Conservation (phyloP, 305 asterid genomes). For the Fraxinus platypoda region DNA sequence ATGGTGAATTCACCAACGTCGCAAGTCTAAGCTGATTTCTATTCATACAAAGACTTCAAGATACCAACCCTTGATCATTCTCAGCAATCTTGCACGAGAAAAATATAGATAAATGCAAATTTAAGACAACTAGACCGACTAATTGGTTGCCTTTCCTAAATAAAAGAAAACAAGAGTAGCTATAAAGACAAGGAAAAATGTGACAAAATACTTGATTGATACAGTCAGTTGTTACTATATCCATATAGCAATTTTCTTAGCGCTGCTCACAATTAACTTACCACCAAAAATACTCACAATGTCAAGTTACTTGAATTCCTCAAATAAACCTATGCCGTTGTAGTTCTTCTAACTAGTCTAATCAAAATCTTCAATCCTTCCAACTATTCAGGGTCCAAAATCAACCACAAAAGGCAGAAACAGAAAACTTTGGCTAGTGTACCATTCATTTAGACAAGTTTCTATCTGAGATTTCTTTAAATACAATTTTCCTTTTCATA, state of each 20-base stretch:
- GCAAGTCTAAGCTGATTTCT: neutral
- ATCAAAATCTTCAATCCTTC: neutral
- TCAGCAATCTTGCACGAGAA: neutral
- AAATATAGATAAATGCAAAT: neutral
- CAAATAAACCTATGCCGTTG: neutral
- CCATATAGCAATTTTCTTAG: neutral
- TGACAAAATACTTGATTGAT: neutral
- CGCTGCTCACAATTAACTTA: neutral
- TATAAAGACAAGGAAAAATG: neutral
- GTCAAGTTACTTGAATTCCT: neutral
- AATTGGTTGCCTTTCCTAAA: neutral
- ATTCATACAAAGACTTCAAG: neutral
- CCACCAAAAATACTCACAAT: neutral
- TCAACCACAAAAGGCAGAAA: neutral
- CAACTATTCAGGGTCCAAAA: neutral
- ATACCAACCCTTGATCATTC: neutral
- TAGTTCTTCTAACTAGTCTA: neutral
- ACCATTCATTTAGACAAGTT: neutral
- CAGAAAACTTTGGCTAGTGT: neutral
- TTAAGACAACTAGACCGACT: neutral
- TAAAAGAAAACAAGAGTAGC: neutral
- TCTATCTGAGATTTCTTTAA: neutral
- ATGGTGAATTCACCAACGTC: neutral
- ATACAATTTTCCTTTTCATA: neutral
- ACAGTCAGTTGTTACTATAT: neutral